These are phyloP conservation scores for Claviceps pazoutovae DNA, from an alignment of 2,329 filamentous ascomycete genomes.

Conservation along the genomic window DNA sequence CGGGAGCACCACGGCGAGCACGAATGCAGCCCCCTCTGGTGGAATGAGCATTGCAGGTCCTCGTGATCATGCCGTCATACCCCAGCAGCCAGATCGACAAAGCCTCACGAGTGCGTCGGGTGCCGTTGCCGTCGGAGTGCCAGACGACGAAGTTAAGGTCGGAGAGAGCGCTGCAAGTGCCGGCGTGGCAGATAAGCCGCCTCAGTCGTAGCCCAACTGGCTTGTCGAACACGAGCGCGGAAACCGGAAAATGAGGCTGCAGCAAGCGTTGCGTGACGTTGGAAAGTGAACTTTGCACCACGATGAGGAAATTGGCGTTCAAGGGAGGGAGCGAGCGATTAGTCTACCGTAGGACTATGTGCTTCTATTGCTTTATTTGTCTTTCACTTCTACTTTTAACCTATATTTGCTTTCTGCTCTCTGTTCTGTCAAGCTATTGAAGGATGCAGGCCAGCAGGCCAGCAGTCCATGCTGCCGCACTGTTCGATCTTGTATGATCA, in stretches of 20 bases:
- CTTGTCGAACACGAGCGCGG: neutral
- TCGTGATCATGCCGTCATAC: slow-evolving; percentile 20
- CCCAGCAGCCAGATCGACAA: slow-evolving; percentile 22
- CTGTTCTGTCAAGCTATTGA: too few relatives aligned
- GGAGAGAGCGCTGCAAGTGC: slow-evolving; percentile 47
- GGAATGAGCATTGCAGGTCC: slow-evolving; percentile 32
- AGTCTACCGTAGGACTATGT: neutral
- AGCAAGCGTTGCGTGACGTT: neutral
- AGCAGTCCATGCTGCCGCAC: too few relatives aligned
- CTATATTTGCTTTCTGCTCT: neutral
- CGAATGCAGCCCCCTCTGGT: slow-evolving; percentile 23
- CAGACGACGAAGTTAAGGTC: slow-evolving; percentile 45
- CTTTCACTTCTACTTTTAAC: neutral
- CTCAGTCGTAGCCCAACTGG: neutral
- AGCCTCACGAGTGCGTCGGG: slow-evolving; percentile 30
- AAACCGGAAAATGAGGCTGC: neutral
- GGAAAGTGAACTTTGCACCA: neutral
- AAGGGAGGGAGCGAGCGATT: neutral
- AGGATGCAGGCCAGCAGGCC: too few relatives aligned
- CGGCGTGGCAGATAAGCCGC: slow-evolving; percentile 10
- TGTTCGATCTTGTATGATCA: too few relatives aligned
- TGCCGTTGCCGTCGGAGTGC: slow-evolving; percentile 39
- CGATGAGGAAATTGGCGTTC: neutral
- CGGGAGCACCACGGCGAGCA: slow-evolving; percentile 37
- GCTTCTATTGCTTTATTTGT: neutral